phyloP scores from a whole-genome alignment of 176 grass and related monocot species.

The Oryza australiensis region DNA sequence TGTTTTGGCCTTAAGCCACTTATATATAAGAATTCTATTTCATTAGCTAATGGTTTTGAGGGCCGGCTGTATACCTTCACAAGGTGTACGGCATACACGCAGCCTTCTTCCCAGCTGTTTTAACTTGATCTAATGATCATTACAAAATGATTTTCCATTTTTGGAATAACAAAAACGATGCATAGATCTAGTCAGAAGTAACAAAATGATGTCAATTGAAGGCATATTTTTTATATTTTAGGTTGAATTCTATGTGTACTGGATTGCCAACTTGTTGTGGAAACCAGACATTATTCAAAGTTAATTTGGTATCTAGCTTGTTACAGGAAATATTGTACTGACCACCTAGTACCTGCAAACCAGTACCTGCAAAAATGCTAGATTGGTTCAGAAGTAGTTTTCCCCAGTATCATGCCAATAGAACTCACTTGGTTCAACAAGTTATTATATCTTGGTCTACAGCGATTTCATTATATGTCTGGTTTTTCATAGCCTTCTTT shows the following conservation, averaged over 20 bases:
- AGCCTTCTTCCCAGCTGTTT: too few relatives aligned
- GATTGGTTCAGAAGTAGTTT: constrained; percentile 23
- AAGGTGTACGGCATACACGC: too few relatives aligned
- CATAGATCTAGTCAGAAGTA: constrained; percentile 2
- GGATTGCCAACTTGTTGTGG: neutral
- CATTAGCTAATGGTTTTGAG: too few relatives aligned
- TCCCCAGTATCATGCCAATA: neutral
- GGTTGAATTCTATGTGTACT: neutral
- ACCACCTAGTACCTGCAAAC: neutral
- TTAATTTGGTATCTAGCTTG: constrained; percentile 1
- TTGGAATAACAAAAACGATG: neutral
- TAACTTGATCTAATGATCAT: neutral
- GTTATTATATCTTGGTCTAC: constrained; percentile 13
- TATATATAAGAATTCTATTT: too few relatives aligned
- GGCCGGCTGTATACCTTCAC: too few relatives aligned
- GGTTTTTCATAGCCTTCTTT: neutral
- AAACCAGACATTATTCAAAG: neutral
- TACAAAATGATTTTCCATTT: neutral
- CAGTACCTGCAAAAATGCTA: neutral
- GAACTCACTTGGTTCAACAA: neutral
- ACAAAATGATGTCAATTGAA: neutral
- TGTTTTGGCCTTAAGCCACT: too few relatives aligned
- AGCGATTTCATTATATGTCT: neutral
- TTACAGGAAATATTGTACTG: neutral
- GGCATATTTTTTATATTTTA: neutral